A percentile compares a stretch with the other conserved stretches of the same genome.
phyloP scores from a whole-genome alignment of 176 grass and related monocot species.

The Elymus sibiricus region DNA sequence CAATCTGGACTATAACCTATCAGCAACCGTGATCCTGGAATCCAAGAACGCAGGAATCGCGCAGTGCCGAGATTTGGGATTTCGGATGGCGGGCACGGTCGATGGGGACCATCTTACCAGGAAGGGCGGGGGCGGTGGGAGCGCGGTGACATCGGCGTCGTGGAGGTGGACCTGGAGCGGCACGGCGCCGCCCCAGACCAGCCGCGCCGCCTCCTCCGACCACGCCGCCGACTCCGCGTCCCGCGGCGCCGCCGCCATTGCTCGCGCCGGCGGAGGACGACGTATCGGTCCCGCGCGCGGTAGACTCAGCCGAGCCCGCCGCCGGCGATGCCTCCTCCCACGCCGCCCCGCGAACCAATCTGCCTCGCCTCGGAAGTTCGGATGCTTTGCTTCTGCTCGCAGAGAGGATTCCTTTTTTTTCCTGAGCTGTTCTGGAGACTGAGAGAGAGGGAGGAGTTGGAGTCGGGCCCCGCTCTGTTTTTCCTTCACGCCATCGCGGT shows the following conservation, averaged over 20 bases:
- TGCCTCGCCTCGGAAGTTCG: neutral
- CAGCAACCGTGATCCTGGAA: neutral
- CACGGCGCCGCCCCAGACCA: slow-evolving; percentile 72
- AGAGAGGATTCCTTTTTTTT: neutral
- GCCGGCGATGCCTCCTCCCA: neutral
- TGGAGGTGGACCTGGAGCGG: slow-evolving; percentile 97
- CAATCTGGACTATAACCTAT: neutral
- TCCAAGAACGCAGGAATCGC: neutral
- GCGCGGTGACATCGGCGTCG: slow-evolving; percentile 87
- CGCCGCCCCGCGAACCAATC: neutral
- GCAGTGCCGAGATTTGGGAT: neutral
- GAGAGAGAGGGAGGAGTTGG: neutral
- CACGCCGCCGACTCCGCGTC: slow-evolving; percentile 39
- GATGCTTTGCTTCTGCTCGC: neutral
- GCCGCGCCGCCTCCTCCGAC: slow-evolving; percentile 64
- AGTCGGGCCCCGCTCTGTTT: neutral
- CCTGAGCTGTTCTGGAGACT: neutral
- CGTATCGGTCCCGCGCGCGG: neutral
- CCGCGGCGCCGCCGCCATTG: slow-evolving; percentile 23
- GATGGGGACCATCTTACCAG: slow-evolving; percentile 32
- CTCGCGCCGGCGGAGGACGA: slow-evolving; percentile 5
- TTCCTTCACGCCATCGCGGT: neutral
- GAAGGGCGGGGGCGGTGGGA: slow-evolving; percentile 80
- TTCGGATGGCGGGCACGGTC: neutral
- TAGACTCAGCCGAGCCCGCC: neutral